These are phyloP conservation scores for Serendipita vermifera DNA, from an alignment of 768 basidiomycete genomes.

Conservation along the genomic window DNA sequence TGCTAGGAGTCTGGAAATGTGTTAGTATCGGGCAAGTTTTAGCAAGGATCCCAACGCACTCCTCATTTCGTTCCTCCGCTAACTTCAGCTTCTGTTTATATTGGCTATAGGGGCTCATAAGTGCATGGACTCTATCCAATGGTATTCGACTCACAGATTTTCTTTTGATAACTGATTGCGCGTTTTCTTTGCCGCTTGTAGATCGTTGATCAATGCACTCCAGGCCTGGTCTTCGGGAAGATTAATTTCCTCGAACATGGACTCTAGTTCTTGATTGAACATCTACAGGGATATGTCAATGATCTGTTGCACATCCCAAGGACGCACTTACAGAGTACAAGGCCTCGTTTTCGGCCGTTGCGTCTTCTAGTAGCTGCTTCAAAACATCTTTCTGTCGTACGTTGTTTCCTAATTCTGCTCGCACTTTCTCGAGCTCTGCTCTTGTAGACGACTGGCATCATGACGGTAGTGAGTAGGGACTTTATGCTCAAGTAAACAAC, in stretches of 20 bases:
- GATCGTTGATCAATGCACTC: slow-evolving; percentile 58
- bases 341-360: slow-evolving; percentile 78
- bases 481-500: slow-evolving; percentile 15
- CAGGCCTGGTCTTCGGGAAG: slow-evolving; percentile 77
- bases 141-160: slow-evolving; percentile 50
- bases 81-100: slow-evolving; percentile 59
- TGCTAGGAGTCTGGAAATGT: slow-evolving; percentile 45
- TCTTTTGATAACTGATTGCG: slow-evolving; percentile 63
- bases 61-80: slow-evolving; percentile 60
- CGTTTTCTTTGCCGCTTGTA: slow-evolving; percentile 59
- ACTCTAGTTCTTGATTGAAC: slow-evolving; percentile 88
- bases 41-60: slow-evolving; percentile 38
- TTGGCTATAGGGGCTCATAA: slow-evolving; percentile 33
- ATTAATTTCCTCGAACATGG: slow-evolving; percentile 75
- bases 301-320: neutral
- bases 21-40: slow-evolving; percentile 13
- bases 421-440: slow-evolving; percentile 47
- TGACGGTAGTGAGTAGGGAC: neutral
- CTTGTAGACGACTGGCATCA: neutral
- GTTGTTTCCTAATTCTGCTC: slow-evolving; percentile 51
- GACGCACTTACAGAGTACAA: slow-evolving; percentile 64
- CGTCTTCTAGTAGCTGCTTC: slow-evolving; percentile 61
- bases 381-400: slow-evolving; percentile 69
- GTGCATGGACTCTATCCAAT: neutral
- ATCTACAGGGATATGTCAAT: slow-evolving; percentile 35